Evolutionary conservation across 352 stramenopile genomes (phyloP), one percentile per base, ranked within the genome.

Genomic region (Hyaloperonospora arabidopsidis): DNA sequence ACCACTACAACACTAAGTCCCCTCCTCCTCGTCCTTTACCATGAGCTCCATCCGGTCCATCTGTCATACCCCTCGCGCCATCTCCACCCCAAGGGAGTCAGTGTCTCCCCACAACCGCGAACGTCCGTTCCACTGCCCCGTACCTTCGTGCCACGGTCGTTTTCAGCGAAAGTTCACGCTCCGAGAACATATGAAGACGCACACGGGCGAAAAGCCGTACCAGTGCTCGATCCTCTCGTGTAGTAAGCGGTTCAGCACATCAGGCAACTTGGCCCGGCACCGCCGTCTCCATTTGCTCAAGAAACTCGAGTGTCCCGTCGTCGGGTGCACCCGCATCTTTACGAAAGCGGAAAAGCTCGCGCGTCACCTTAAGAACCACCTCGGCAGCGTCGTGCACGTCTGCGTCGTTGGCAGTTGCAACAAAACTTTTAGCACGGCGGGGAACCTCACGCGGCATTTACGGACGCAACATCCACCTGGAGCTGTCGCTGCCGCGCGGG

Each of bases 91-190:
- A 44, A 13, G n/a, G 23, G 23, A 39, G 11, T 39, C 58, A 17
- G 11, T 44, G 10, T 22, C 49, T 7, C 41, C 49, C 21, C 54
- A 65, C 35, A 59, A 74, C 43, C 67, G 63, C 17, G 64, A 72
- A 29, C 67, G 67, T 17, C 67, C 67, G 49, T 76, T 76, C 47
- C 57, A 72, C 40, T 72, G 67, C 48, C 64, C 63, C 5, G 63
- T 75, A 32, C 67, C 67, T 14, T 63, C 60, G 22, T 75, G 67
- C 59, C 60, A 58, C 17, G 64, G 71, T 35, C 69, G 74, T 52
- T 87, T 87, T 68, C 74, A 84, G 47, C 76, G 76, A 61, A 84
- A 82, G 55, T 87, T 84, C 45, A 87, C 76, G 10, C 74, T 87
- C 54, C 82, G 66, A 45, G 77, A 87, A 49, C 79, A 89, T 63